Evolutionary conservation across 2,329 filamentous ascomycete species (phyloP).

Genomic region (Fusarium longipes): DNA sequence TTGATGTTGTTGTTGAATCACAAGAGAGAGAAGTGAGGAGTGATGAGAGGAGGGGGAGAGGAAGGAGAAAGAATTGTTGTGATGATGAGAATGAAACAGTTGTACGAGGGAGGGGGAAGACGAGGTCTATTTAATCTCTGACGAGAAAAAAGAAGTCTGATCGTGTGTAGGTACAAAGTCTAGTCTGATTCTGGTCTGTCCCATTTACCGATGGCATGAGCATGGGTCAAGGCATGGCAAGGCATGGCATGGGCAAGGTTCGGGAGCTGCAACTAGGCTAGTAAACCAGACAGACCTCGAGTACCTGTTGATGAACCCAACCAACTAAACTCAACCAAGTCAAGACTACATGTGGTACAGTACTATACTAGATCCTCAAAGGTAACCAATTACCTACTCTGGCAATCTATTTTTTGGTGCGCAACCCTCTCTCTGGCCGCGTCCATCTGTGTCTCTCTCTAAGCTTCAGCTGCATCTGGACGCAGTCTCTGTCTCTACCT

Average conservation of each 20-base stretch:
- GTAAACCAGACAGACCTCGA: too few species aligned
- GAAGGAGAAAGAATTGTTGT: conserved; percentile 32
- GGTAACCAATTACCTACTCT: conserved; percentile 26
- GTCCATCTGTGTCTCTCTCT: too few species aligned
- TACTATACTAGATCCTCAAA: not conserved
- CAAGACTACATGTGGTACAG: conserved; percentile 21
- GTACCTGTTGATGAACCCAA: too few species aligned
- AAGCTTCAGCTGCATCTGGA: too few species aligned
- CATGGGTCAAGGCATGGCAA: not conserved
- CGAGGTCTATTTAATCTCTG: conserved; percentile 44
- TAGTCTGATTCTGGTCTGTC: not conserved
- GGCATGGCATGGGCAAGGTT: not conserved
- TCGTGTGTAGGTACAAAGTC: not conserved
- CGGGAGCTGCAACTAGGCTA: conserved; percentile 3
- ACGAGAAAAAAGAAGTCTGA: conserved; percentile 27
- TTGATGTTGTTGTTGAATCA: conserved; percentile 24
- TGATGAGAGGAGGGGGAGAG: not conserved
- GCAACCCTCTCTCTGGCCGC: conserved; percentile 22
- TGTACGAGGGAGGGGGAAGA: conserved; percentile 40
- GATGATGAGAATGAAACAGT: conserved; percentile 37
- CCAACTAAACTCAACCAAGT: conserved; percentile 7
- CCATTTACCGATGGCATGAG: not conserved
- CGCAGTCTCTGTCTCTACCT: not conserved
- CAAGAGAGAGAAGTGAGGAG: conserved; percentile 8
- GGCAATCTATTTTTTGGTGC: too few species aligned